A percentile compares a stretch with the other conserved stretches of the same genome.
These are phyloP conservation scores for Lachnellula cervina DNA, from an alignment of 2,329 filamentous ascomycete genomes.

Conservation along the genomic window DNA sequence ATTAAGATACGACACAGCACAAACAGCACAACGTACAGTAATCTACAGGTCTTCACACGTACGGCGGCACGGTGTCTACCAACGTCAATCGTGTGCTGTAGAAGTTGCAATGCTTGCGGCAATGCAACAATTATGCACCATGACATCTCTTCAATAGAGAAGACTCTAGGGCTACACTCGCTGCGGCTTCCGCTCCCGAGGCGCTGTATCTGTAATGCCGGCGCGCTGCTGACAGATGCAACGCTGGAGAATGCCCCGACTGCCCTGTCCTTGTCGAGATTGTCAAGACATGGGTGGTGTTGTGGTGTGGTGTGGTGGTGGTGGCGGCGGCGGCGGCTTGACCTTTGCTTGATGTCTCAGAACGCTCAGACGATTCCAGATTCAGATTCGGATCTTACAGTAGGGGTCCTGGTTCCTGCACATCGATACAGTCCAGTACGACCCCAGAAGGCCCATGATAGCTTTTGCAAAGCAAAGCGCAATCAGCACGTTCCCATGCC, in stretches of 20 bases:
- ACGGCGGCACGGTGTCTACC: neutral
- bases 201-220: neutral
- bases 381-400: slow-evolving; percentile 10
- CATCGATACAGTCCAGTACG: neutral
- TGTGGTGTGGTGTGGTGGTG: neutral
- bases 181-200: neutral
- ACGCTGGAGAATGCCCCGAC: neutral
- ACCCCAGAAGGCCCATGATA: neutral
- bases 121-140: too few species aligned
- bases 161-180: neutral
- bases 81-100: neutral
- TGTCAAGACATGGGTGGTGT: neutral
- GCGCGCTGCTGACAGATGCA: neutral
- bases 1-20: neutral
- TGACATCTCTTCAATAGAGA: too few species aligned
- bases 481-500: neutral
- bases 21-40: neutral
- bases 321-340: neutral
- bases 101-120: neutral
- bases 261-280: neutral
- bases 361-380: slow-evolving; percentile 16
- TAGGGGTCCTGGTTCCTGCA: neutral
- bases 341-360: neutral
- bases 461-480: neutral
- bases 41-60: neutral